Conservation (phyloP, 2,329 filamentous ascomycete species). For the Nannizziopsis barbatae region DNA sequence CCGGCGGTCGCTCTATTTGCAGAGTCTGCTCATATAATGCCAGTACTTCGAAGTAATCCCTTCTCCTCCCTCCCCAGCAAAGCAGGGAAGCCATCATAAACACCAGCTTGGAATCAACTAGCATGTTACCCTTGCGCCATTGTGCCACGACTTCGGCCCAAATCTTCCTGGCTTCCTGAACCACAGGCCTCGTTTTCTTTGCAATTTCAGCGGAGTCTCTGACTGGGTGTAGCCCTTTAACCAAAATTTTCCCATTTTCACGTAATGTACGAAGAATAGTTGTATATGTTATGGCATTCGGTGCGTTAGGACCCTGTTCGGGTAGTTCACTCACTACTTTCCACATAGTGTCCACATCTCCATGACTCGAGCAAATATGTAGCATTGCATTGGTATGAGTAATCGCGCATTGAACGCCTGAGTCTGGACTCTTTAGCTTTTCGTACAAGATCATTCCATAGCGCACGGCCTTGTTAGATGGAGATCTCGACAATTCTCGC, state of each 20-base stretch:
- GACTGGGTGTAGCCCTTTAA: slow-evolving; percentile 21
- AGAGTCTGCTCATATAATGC: slow-evolving; percentile 72
- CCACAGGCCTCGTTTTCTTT: slow-evolving; percentile 28
- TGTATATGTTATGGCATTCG: slow-evolving; percentile 65
- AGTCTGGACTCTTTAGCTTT: slow-evolving; percentile 52
- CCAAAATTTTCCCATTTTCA: slow-evolving; percentile 30
- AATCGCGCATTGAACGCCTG: slow-evolving; percentile 57
- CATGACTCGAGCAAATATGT: slow-evolving; percentile 61
- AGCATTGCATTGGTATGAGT: slow-evolving; percentile 86
- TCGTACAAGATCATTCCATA: slow-evolving; percentile 68
- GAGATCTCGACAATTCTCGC: slow-evolving; percentile 52
- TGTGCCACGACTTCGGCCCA: slow-evolving; percentile 71
- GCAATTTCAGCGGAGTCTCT: slow-evolving; percentile 23
- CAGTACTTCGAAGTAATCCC: slow-evolving; percentile 61
- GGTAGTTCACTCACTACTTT: slow-evolving; percentile 62
- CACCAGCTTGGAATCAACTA: slow-evolving; percentile 68
- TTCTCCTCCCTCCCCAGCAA: slow-evolving; percentile 48
- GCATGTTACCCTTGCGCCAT: slow-evolving; percentile 60
- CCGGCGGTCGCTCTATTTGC: slow-evolving; percentile 46
- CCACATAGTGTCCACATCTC: slow-evolving; percentile 72
- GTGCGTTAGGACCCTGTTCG: slow-evolving; percentile 48
- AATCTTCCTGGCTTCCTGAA: slow-evolving; percentile 58
- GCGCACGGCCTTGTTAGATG: slow-evolving; percentile 46
- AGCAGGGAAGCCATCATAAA: slow-evolving; percentile 70
- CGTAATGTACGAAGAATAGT: slow-evolving; percentile 71